Percentiles rank a stretch among this genome's conserved stretches.
phyloP scores from a whole-genome alignment of 129 eudicot genomes.

The Gnaphalium uliginosum region DNA sequence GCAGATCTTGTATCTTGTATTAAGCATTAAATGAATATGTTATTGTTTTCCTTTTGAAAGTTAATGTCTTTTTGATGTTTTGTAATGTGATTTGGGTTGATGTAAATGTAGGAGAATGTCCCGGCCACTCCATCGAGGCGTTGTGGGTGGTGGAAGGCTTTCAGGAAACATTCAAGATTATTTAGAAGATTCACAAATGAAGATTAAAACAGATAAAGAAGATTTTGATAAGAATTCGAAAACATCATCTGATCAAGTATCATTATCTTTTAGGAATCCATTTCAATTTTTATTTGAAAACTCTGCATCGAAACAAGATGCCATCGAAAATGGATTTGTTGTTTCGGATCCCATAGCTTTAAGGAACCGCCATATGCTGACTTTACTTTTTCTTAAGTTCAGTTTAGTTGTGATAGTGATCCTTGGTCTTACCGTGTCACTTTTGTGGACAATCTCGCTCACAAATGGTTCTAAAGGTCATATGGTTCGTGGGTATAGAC shows the following conservation, averaged over 20 bases:
- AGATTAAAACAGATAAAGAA: constrained; percentile 73
- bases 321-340: constrained; percentile 58
- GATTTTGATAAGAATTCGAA: constrained; percentile 46
- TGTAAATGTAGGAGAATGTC: constrained; percentile 65
- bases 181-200: constrained; percentile 77
- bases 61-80: not conserved
- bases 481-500: constrained; percentile 73
- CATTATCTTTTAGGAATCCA: constrained; percentile 53
- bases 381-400: constrained; percentile 56
- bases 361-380: constrained; percentile 63
- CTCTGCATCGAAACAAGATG: constrained; percentile 47
- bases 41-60: not conserved
- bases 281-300: constrained; percentile 57
- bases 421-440: constrained; percentile 79
- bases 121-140: constrained; percentile 81
- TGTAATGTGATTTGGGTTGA: not conserved
- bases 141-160: constrained; percentile 61
- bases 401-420: constrained; percentile 68
- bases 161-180: constrained; percentile 59
- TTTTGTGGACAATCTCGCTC: constrained; percentile 84
- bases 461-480: constrained; percentile 63
- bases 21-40: not conserved
- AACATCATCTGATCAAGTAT: constrained; percentile 43
- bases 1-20: constrained; percentile 8
- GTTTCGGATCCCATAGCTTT: constrained; percentile 51